Percentiles rank a stretch among this genome's conserved stretches.
phyloP scores from a whole-genome alignment of 108 stramenopile species.

The Nitzschia sp. region DNA sequence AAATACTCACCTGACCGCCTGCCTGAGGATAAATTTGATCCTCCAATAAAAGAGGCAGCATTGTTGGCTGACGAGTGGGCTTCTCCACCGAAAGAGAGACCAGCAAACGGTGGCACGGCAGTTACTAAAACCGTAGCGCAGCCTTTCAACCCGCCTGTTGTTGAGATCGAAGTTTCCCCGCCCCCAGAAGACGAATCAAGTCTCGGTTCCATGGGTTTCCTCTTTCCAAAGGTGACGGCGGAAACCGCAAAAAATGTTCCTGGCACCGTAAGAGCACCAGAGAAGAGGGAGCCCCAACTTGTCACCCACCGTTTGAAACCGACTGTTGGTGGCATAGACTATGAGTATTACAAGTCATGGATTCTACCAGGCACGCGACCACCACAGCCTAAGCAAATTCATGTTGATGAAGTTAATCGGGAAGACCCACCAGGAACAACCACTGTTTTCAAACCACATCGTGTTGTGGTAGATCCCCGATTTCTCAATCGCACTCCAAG shows the following conservation, averaged over 20 bases:
- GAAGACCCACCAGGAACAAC: slow-evolving; percentile 19
- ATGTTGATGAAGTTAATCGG: background rate
- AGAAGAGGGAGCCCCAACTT: background rate
- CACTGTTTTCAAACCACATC: slow-evolving; percentile 5
- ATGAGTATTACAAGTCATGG: slow-evolving; percentile 13
- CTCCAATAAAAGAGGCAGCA: background rate
- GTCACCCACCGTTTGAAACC: slow-evolving; percentile 13
- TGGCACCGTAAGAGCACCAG: background rate
- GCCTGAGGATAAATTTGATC: background rate
- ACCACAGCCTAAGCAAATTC: background rate
- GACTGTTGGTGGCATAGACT: slow-evolving; percentile 11
- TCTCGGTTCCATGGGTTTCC: slow-evolving; percentile 8
- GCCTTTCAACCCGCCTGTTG: background rate
- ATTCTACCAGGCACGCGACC: background rate
- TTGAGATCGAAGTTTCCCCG: slow-evolving; percentile 1
- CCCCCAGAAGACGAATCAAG: slow-evolving; percentile 16
- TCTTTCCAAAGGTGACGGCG: slow-evolving; percentile 2
- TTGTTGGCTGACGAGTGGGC: background rate
- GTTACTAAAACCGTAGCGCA: background rate
- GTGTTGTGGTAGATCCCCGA: background rate
- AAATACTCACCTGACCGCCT: background rate
- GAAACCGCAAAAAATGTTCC: background rate
- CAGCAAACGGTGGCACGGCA: too few species aligned
- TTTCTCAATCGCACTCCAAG: background rate
- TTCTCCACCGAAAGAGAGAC: background rate